Evolutionary conservation across 2,329 filamentous ascomycete species (phyloP).

Genomic region (Diplocarpon mali): DNA sequence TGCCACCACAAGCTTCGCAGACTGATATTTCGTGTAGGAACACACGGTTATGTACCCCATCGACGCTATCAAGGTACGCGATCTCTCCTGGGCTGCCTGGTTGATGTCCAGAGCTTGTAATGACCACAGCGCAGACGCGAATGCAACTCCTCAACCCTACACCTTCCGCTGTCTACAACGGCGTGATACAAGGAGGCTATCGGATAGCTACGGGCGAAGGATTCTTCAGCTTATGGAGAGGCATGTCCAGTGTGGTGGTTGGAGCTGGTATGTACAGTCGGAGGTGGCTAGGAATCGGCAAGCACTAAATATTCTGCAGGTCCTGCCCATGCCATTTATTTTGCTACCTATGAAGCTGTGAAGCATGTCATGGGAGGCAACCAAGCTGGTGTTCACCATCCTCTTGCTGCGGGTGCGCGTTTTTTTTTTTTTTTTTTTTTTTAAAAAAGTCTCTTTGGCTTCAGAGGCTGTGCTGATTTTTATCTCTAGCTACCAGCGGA

Average conservation of each 20-base stretch:
- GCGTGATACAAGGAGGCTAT: slow-evolving; percentile 83
- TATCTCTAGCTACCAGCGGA: slow-evolving; percentile 66
- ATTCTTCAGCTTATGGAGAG: slow-evolving; percentile 85
- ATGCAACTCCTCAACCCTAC: slow-evolving; percentile 93
- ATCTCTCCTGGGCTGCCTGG: slow-evolving; percentile 1
- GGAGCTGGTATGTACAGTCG: slow-evolving; percentile 62
- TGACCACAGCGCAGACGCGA: slow-evolving; percentile 55
- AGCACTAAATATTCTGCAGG: slow-evolving; percentile 41
- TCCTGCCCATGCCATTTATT: slow-evolving; percentile 94
- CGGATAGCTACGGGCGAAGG: slow-evolving; percentile 88
- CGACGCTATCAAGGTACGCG: slow-evolving; percentile 81
- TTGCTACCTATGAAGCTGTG: slow-evolving; percentile 93
- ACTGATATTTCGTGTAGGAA: slow-evolving; percentile 47
- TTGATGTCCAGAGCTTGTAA: slow-evolving; percentile 8
- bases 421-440: no score
- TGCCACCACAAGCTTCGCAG: slow-evolving; percentile 14
- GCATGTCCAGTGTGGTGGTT: slow-evolving; percentile 90
- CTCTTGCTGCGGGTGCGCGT: slow-evolving; percentile 72
- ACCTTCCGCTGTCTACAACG: slow-evolving; percentile 71
- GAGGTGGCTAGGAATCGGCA: slow-evolving; percentile 3
- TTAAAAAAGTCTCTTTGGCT: no score
- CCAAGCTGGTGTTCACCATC: slow-evolving; percentile 76
- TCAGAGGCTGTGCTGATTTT: neutral
- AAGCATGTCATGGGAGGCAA: slow-evolving; percentile 96
- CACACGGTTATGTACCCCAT: slow-evolving; percentile 99